These are phyloP conservation scores for Dispira simplex DNA, from an alignment of 192 early-diverging fungal genomes.

Conservation along the genomic window DNA sequence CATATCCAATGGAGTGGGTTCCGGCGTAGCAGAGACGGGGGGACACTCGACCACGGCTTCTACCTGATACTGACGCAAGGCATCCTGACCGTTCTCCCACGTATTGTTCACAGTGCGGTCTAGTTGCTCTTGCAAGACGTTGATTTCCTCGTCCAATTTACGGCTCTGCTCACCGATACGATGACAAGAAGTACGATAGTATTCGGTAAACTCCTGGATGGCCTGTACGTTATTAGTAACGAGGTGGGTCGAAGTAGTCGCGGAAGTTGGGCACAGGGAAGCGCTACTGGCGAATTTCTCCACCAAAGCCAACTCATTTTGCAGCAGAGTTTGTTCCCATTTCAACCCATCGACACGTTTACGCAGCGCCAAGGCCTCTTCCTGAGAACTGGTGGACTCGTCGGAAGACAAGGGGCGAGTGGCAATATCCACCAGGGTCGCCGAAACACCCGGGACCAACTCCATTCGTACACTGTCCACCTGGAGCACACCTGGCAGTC, in stretches of 20 bases:
- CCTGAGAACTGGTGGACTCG: not conserved
- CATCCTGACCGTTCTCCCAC: not conserved
- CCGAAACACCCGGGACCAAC: not conserved
- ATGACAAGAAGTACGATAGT: not conserved
- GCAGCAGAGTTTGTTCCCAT: not conserved
- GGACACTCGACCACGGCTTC: not conserved
- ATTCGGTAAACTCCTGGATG: not conserved
- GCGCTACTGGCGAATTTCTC: not conserved
- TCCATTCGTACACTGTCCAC: constrained; percentile 1
- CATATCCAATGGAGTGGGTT: not conserved
- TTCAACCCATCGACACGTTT: not conserved
- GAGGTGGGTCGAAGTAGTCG: not conserved
- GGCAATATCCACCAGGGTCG: not conserved
- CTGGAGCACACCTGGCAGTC: not conserved
- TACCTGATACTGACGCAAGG: not conserved
- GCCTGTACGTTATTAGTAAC: not conserved
- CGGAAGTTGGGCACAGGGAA: not conserved
- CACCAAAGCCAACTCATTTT: not conserved
- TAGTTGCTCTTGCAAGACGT: not conserved
- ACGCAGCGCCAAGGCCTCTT: constrained; percentile 1
- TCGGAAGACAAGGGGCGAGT: not conserved
- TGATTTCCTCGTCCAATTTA: not conserved
- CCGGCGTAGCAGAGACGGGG: not conserved
- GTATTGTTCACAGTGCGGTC: not conserved
- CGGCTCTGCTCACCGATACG: not conserved